phyloP scores from a whole-genome alignment of 106 monocot species.

The Iris macrosiphon region DNA sequence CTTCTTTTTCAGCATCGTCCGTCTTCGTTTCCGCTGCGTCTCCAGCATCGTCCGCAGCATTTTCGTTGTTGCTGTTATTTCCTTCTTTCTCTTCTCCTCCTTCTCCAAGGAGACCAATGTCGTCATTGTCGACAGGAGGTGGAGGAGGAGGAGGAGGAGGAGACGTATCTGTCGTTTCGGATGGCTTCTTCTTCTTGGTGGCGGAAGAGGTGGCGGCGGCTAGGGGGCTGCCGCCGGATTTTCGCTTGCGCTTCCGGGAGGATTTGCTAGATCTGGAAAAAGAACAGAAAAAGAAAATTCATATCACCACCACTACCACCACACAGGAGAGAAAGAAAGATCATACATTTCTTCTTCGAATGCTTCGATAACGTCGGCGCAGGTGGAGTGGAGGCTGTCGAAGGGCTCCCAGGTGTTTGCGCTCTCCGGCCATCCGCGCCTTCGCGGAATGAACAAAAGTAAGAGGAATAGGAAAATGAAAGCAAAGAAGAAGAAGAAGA shows the following conservation, averaged over 20 bases:
- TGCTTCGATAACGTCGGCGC: conserved; percentile 64
- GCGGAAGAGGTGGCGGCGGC: neutral
- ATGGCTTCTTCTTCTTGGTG: conserved; percentile 10
- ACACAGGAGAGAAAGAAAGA: neutral
- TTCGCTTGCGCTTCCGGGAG: neutral
- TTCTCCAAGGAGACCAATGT: neutral
- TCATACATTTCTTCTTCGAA: conserved; percentile 46
- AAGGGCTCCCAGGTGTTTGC: conserved; percentile 95
- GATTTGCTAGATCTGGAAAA: too few relatives aligned
- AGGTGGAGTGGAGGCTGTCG: conserved; percentile 62
- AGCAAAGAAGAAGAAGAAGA: neutral
- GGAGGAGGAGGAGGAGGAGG: neutral
- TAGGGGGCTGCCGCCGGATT: neutral
- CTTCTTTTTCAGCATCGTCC: neutral
- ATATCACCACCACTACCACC: too few relatives aligned
- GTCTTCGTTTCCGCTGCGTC: neutral
- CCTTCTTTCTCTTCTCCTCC: neutral
- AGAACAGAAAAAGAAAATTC: neutral
- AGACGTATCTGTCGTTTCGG: neutral
- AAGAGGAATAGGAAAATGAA: neutral
- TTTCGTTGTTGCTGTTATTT: neutral
- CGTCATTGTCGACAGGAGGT: neutral
- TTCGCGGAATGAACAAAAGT: conserved; percentile 8
- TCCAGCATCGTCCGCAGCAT: neutral
- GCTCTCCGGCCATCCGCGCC: conserved; percentile 92